Evolutionary conservation across 441 rosid genomes (phyloP).

Genomic region (Gossypium lobatum): DNA sequence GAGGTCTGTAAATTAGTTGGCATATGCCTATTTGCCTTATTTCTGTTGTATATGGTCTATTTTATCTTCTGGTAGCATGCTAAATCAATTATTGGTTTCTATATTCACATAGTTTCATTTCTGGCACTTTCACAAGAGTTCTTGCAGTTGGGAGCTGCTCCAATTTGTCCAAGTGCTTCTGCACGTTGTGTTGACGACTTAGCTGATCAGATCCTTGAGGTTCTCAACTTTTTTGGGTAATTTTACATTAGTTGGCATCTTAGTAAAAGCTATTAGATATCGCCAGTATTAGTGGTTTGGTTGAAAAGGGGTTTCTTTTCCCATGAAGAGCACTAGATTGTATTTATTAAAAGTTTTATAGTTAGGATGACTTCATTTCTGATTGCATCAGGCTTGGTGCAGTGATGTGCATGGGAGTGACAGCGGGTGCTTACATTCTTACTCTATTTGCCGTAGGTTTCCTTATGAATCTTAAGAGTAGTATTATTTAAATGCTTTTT

Average conservation of each 20-base stretch:
- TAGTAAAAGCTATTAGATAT: no score
- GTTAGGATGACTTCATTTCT: constrained; percentile 10
- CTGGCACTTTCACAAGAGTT: constrained; percentile 52
- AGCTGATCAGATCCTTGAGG: constrained; percentile 66
- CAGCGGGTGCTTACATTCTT: constrained; percentile 72
- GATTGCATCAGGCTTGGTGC: constrained; percentile 47
- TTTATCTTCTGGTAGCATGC: constrained; percentile 5
- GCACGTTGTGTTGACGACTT: constrained; percentile 50
- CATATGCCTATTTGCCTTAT: constrained; percentile 12
- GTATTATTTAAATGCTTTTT: not conserved
- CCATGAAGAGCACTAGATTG: not conserved
- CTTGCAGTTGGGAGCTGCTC: constrained; percentile 72
- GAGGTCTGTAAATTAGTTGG: constrained; percentile 47
- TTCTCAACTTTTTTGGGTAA: constrained; percentile 67
- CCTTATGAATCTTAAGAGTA: not conserved
- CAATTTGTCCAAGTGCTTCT: constrained; percentile 39
- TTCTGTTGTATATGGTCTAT: constrained; percentile 13
- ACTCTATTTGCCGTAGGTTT: constrained; percentile 60
- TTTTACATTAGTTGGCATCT: not conserved
- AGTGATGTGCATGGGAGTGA: constrained; percentile 78
- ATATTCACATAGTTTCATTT: constrained; percentile 34
- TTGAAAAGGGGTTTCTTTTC: not conserved
- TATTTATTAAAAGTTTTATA: not conserved
- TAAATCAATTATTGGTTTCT: constrained; percentile 15
- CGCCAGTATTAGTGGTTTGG: not conserved